Evolutionary conservation across 1,284 basidiomycete genomes (phyloP).

Genomic region (Trichosporon sp.): DNA sequence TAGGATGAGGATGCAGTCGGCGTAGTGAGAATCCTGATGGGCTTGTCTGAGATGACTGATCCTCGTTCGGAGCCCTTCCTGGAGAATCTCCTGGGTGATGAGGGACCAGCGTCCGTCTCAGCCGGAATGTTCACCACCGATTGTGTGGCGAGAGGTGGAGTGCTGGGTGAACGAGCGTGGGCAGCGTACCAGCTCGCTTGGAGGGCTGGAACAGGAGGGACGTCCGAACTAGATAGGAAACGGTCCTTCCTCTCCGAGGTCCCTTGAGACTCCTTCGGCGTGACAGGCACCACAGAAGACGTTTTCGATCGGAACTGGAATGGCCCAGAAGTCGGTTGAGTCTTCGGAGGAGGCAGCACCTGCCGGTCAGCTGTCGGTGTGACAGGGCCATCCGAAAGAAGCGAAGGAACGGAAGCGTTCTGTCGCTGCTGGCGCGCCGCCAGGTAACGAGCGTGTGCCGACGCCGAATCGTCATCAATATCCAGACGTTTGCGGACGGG

Average conservation of each 20-base stretch:
- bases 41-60: neutral
- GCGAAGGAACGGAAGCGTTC: neutral
- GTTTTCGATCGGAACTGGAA: neutral
- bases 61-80: neutral
- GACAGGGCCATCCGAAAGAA: neutral
- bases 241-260: neutral
- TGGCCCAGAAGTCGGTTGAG: neutral
- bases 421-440: constrained; percentile 39
- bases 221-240: neutral
- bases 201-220: neutral
- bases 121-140: neutral
- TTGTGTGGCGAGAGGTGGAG: neutral
- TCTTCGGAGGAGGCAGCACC: neutral
- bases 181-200: neutral
- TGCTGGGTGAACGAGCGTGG: neutral
- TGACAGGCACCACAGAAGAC: neutral
- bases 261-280: neutral
- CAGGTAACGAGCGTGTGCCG: constrained; percentile 32
- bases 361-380: neutral
- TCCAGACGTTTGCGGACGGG: neutral
- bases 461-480: constrained; percentile 14
- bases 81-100: neutral
- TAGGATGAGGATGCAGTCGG: neutral
- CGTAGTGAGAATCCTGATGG: neutral
- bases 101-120: neutral